phyloP scores from a whole-genome alignment of 2,329 filamentous ascomycete species.

The Phaeosphaeria sp. region DNA sequence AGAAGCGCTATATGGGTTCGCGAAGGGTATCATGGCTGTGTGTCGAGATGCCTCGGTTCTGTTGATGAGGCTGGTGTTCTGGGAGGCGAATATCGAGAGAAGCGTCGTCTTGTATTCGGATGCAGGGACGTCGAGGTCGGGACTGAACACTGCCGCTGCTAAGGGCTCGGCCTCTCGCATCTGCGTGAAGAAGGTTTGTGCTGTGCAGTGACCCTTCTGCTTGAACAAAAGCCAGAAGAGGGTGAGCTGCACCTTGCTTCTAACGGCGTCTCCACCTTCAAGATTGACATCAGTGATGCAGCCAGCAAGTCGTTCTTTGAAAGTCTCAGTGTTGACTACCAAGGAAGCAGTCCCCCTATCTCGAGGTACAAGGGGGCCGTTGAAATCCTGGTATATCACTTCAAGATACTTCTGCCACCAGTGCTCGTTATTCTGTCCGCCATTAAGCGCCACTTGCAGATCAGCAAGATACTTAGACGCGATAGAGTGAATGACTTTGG shows the following conservation, averaged over 20 bases:
- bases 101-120: slow-evolving; percentile 20
- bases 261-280: slow-evolving; percentile 11
- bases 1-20: slow-evolving; percentile 34
- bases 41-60: slow-evolving; percentile 9
- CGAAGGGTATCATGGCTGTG: slow-evolving; percentile 27
- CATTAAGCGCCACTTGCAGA: slow-evolving; percentile 15
- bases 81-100: slow-evolving; percentile 34
- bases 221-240: slow-evolving; percentile 43
- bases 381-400: slow-evolving; percentile 38
- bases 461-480: slow-evolving; percentile 32
- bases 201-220: slow-evolving; percentile 33
- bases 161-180: slow-evolving; percentile 27
- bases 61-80: slow-evolving; percentile 14
- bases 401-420: slow-evolving; percentile 39
- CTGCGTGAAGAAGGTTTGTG: slow-evolving; percentile 40
- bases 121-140: slow-evolving; percentile 18
- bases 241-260: slow-evolving; percentile 36
- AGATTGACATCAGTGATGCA: slow-evolving; percentile 4
- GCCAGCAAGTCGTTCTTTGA: slow-evolving; percentile 15
- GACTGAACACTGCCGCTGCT: slow-evolving; percentile 26
- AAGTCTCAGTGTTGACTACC: slow-evolving; percentile 15
- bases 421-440: neutral
- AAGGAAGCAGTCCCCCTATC: slow-evolving; percentile 20
- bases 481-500: slow-evolving; percentile 34
- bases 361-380: slow-evolving; percentile 29